A percentile compares a stretch with the other conserved stretches of the same genome.
phyloP scores from a whole-genome alignment of 257 asterid species.

The Nicotiana otophora region DNA sequence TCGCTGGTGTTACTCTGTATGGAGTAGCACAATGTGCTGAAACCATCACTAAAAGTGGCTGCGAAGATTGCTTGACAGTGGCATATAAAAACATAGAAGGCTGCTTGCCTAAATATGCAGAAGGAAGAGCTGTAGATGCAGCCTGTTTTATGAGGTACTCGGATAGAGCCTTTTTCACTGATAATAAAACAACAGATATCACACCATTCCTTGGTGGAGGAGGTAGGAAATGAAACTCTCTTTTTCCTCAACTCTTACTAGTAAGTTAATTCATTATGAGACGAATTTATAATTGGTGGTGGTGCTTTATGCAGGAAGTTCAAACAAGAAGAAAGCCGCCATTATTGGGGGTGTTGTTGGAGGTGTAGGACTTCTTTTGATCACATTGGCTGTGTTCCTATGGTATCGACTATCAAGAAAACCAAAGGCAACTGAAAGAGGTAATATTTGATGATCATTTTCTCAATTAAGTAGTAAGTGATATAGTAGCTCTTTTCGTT shows the following conservation, averaged over 20 bases:
- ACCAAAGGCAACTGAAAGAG: conserved; percentile 33
- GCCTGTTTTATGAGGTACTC: conserved; percentile 80
- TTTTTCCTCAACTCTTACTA: not conserved
- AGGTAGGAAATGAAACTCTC: not conserved
- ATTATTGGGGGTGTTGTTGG: conserved; percentile 74
- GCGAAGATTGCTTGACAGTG: conserved; percentile 66
- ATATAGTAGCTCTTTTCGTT: not conserved
- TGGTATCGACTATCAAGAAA: conserved; percentile 48
- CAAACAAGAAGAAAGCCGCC: conserved; percentile 50
- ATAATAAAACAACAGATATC: conserved; percentile 50
- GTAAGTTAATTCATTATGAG: not conserved
- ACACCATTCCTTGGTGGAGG: conserved; percentile 47
- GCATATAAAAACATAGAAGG: conserved; percentile 53
- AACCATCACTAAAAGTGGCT: conserved; percentile 46
- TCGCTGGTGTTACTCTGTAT: conserved; percentile 26
- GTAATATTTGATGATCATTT: conserved; percentile 14
- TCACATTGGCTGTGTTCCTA: conserved; percentile 34
- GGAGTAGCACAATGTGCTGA: conserved; percentile 78
- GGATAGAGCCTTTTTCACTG: conserved; percentile 45
- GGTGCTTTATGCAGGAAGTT: conserved; percentile 39
- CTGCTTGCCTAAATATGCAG: conserved; percentile 53
- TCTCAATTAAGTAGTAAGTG: not conserved
- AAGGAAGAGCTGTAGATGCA: conserved; percentile 72
- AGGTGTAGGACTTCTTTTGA: conserved; percentile 53
- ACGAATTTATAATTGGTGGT: not conserved